Evolutionary conservation across 1,284 basidiomycete genomes (phyloP).

Genomic region (Apiotrichum gamsii): DNA sequence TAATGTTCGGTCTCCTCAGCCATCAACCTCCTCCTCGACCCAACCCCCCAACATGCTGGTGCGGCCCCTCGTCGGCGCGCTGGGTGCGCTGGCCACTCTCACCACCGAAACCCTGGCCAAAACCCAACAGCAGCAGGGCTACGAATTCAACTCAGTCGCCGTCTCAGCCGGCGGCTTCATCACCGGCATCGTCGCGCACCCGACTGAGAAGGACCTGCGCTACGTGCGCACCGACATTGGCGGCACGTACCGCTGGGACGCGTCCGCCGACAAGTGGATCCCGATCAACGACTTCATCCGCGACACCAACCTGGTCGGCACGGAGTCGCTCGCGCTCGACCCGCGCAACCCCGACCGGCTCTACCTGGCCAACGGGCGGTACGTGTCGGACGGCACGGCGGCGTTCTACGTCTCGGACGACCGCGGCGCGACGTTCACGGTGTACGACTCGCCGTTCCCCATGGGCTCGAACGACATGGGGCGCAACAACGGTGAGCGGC

Average conservation of each 20-base stretch:
- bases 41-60: too few species aligned
- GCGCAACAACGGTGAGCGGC: constrained; percentile 1
- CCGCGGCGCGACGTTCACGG: neutral
- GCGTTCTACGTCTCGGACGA: neutral
- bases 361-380: constrained; percentile 1
- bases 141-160: constrained; percentile 1
- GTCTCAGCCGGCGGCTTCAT: constrained; percentile 3
- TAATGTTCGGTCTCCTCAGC: too few species aligned
- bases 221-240: constrained; percentile 4
- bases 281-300: constrained; percentile 1
- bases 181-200: constrained; percentile 2
- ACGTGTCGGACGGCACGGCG: neutral
- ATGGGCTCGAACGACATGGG: constrained; percentile 4
- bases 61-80: too few species aligned
- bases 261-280: neutral
- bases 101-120: too few species aligned
- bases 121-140: neutral
- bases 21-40: too few species aligned
- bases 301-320: constrained; percentile 1
- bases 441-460: constrained; percentile 1
- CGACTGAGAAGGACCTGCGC: neutral
- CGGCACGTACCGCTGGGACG: constrained; percentile 4
- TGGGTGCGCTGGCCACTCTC: too few species aligned
- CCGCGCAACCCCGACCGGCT: constrained; percentile 1
- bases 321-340: constrained; percentile 3